Evolutionary conservation across 305 asterid species (phyloP).

Genomic region (Fraxinus angustifolia): DNA sequence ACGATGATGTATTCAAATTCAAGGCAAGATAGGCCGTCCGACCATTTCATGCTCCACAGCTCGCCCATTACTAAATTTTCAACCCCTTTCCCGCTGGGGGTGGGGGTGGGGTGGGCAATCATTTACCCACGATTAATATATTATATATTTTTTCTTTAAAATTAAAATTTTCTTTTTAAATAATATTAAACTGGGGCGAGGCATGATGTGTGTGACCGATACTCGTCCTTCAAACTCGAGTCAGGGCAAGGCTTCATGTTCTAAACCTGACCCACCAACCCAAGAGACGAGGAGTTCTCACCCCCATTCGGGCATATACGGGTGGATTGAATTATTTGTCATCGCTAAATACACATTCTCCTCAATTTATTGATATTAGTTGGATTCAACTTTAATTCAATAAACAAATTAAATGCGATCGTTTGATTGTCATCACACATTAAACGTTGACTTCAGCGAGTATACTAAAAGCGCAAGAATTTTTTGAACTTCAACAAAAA

Average conservation of each 20-base stretch:
- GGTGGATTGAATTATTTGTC: neutral
- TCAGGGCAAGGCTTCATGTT: neutral
- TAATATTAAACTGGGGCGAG: neutral
- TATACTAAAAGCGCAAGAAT: neutral
- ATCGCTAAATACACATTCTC: neutral
- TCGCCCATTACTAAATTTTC: neutral
- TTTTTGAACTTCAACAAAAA: neutral
- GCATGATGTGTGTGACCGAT: neutral
- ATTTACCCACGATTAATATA: neutral
- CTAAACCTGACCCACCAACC: neutral
- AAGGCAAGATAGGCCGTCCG: neutral
- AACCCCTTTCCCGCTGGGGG: neutral
- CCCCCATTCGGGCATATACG: neutral
- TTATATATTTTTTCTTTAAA: no score
- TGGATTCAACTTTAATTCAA: neutral
- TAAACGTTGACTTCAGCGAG: neutral
- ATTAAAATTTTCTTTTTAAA: no score
- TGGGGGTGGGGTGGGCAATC: neutral
- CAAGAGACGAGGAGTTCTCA: neutral
- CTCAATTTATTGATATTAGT: neutral
- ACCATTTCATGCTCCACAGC: no score
- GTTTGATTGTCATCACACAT: neutral
- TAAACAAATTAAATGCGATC: neutral
- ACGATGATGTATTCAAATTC: neutral
- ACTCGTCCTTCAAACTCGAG: neutral